Percentiles rank a stretch among this genome's conserved stretches.
Evolutionary conservation across 2,329 filamentous ascomycete genomes (phyloP).

Genomic region (Juglanconis sp.): DNA sequence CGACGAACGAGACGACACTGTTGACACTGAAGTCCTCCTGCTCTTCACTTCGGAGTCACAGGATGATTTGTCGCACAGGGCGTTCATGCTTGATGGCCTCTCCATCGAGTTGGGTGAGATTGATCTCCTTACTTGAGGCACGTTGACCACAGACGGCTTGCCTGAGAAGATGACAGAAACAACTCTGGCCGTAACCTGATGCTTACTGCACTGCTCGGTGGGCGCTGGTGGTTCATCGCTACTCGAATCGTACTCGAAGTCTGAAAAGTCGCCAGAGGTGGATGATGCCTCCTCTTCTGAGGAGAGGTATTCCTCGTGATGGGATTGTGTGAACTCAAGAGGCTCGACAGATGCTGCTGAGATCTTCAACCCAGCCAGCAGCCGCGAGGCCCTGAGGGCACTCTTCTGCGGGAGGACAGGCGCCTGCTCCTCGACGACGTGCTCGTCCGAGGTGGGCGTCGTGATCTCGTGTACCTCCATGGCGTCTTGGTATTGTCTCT

Average conservation of each 20-base stretch:
- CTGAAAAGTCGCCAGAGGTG: constrained; percentile 57
- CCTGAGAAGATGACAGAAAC: constrained; percentile 59
- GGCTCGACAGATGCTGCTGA: constrained; percentile 27
- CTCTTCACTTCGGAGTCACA: constrained; percentile 22
- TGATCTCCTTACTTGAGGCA: constrained; percentile 41
- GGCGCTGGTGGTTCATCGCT: constrained; percentile 20
- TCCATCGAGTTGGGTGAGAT: constrained; percentile 37
- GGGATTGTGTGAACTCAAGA: constrained; percentile 37
- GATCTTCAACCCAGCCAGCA: constrained; percentile 35
- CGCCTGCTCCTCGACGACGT: constrained; percentile 24
- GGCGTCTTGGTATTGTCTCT: constrained; percentile 21
- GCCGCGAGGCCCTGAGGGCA: constrained; percentile 44
- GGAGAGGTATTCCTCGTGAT: constrained; percentile 61
- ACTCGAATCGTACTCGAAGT: constrained; percentile 43
- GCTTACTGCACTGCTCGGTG: constrained; percentile 33
- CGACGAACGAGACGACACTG: constrained; percentile 25
- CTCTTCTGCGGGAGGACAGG: constrained; percentile 52
- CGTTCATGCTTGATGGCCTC: constrained; percentile 24
- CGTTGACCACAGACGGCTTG: constrained; percentile 56
- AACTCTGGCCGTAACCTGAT: constrained; percentile 55
- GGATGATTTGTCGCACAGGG: neutral
- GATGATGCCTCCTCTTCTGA: constrained; percentile 65
- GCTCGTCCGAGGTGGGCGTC: constrained; percentile 16
- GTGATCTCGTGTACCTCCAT: constrained; percentile 19
- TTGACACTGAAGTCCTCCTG: constrained; percentile 31